Base-by-base conservation (phyloP, 108 stramenopile genomes). In the Cyclotella baltica region DNA sequence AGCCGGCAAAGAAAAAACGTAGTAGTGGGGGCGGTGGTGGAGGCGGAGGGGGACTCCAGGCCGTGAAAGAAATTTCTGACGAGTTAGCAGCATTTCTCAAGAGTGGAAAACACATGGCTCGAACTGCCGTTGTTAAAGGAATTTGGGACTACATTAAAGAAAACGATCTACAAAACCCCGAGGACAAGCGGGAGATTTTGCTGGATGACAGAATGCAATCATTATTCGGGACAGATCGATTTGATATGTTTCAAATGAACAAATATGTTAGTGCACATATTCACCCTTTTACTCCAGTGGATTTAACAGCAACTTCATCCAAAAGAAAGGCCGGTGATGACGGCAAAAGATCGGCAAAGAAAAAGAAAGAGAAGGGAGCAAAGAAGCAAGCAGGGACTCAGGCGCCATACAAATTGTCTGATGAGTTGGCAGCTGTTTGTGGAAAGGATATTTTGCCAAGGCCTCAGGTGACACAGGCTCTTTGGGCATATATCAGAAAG, bases 401-500 rank as follows among this genome's bases (percentile, higher is more conserved):
- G 70, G 88, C 88, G 16, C 94, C 90, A 0, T 95, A 89, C 63
- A 83, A 80, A 46, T 58, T 95, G 1, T 92, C 92, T n/a, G 79
- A 86, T 47, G 92, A 85, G 34, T 70, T 95, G 75, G 77, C 80
- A 5, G 80, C 66, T n/a, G 88, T 95, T 3, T 77, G 81, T 3
- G 94, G 94, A 11, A 89, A 87, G 57, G 64, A 62, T 6, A 80
- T 92, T 33, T 77, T 92, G 57, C 88, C 93, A 11, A 83, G 96
- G 50, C 91, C 94, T 29, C 90, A 93, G 80, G 92, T 95, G 13
- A 92, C 90, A 1, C 85, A 89, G 62, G 85, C 78, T 48, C 68
- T 97, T 18, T 97, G 96, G 96, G 91, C 70, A 1, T 95, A 97
- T 76, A 97, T 97, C 72, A 83, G 92, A 50, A 78, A 79, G n/a